phyloP scores from a whole-genome alignment of 306 rosid species.

The Fragaria iinumae region DNA sequence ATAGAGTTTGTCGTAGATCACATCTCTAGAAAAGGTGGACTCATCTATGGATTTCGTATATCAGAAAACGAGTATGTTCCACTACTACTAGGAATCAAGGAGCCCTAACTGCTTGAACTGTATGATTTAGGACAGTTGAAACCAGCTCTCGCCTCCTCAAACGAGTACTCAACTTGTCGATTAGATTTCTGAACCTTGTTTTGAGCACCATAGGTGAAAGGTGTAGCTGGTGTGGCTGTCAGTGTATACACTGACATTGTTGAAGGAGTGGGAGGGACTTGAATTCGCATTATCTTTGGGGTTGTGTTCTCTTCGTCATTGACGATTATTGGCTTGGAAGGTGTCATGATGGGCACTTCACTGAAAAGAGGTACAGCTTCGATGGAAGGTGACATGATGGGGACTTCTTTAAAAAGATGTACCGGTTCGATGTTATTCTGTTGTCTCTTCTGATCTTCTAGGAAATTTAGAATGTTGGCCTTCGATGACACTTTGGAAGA shows the following conservation, averaged over 20 bases:
- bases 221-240: conserved; percentile 44
- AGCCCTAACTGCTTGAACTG: neutral
- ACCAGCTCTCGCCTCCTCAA: conserved; percentile 62
- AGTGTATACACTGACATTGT: conserved; percentile 41
- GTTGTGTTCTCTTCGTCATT: conserved; percentile 43
- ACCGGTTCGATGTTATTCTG: neutral
- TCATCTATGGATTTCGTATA: neutral
- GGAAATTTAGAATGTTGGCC: conserved; percentile 36
- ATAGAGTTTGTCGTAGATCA: neutral
- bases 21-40: neutral
- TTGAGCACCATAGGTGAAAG: conserved; percentile 18
- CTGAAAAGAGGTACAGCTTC: conserved; percentile 13
- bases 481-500: conserved; percentile 33
- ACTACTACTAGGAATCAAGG: neutral
- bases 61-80: neutral
- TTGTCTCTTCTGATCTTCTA: conserved; percentile 22
- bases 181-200: conserved; percentile 18
- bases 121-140: conserved; percentile 30
- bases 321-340: conserved; percentile 31
- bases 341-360: conserved; percentile 35
- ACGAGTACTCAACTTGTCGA: conserved; percentile 45
- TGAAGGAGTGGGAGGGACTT: conserved; percentile 53
- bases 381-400: conserved; percentile 39
- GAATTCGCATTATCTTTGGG: conserved; percentile 43
- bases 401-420: conserved; percentile 20